Evolutionary conservation across 2,329 filamentous ascomycete genomes (phyloP), one percentile per base, ranked within the genome.

Genomic region (Fusarium ambrosium): DNA sequence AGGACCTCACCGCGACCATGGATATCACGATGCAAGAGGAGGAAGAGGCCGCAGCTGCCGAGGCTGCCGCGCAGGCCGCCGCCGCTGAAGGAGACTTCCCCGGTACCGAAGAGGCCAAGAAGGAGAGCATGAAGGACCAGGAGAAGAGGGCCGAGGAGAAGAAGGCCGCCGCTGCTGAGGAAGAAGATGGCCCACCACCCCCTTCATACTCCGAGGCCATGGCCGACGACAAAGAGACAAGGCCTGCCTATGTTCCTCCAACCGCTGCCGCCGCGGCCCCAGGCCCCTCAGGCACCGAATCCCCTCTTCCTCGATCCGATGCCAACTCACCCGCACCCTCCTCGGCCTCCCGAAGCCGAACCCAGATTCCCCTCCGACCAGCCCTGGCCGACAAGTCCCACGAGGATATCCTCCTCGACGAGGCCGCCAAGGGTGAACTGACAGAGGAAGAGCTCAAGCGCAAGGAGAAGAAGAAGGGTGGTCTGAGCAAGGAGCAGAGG

Each of bases 1-100:
- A 98, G 87, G 97, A 99, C 81, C 89, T 99, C 64, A 98, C 96
- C 20, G 95, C 95, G 80, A 98, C 95, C 53, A 98, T 99, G 96
- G 97, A 99, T 80, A 98, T 99, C 77, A 95, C 95, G 22, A 96
- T 95, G 92, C 89, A 94, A 66, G 94, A 95, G 79, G 92, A 93
- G 76, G 91, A 92, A 71, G 91, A 90, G 55, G 85, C 86, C 3
- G 87, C 86, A 1, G 87, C 87, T 32, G 86, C 88, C 41, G 89
- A 88, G 6, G 86, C 87, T n/a, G 86, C 85, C 24, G 85, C 84
- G 83, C 83, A 63, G 89, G 87, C 86, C 4, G 85, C 79, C 3
- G 84, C 86, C 4, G 85, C 79, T 2, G 84, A 88, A 3, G 84
- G 81, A 51, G 89, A 92, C 75, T 90, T 90, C 64, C 88, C 90